Percentiles rank a stretch among this genome's conserved stretches.
These are phyloP conservation scores for Inga oerstediana DNA, from an alignment of 306 rosid species.

Conservation along the genomic window DNA sequence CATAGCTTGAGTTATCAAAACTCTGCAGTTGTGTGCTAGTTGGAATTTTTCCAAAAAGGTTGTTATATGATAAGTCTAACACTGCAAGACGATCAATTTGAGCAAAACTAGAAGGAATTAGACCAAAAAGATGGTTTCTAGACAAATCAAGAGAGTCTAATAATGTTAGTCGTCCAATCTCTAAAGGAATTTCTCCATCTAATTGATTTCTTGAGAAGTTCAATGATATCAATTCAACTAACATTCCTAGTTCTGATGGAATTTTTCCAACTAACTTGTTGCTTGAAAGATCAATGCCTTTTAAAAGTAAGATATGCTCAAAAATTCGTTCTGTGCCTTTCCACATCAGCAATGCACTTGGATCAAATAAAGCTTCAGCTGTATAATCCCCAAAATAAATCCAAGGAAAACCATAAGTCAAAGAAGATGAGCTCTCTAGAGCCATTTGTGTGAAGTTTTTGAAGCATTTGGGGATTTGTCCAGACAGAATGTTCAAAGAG, in stretches of 20 bases:
- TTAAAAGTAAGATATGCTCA: neutral
- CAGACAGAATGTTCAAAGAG: too few species aligned
- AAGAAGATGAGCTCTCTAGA: too few species aligned
- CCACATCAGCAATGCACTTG: constrained; percentile 12
- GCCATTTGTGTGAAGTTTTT: too few species aligned
- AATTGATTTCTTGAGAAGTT: constrained; percentile 36
- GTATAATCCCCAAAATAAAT: too few species aligned
- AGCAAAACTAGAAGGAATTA: constrained; percentile 13
- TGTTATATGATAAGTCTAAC: neutral
- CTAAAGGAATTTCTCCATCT: neutral
- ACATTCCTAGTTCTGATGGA: neutral
- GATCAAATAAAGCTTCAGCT: too few species aligned
- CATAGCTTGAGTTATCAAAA: neutral
- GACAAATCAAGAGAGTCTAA: constrained; percentile 32
- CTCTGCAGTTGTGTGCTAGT: neutral
- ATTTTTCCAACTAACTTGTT: neutral
- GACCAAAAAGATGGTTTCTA: neutral
- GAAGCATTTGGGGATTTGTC: too few species aligned
- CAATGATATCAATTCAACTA: constrained; percentile 9
- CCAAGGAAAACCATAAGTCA: too few species aligned
- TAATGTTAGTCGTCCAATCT: constrained; percentile 1
- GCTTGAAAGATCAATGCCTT: neutral
- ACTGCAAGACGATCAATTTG: neutral
- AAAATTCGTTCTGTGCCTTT: constrained; percentile 12
- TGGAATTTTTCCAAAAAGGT: neutral